Base-by-base conservation (phyloP, 2,329 filamentous ascomycete genomes). In the Laburnicola sp. region DNA sequence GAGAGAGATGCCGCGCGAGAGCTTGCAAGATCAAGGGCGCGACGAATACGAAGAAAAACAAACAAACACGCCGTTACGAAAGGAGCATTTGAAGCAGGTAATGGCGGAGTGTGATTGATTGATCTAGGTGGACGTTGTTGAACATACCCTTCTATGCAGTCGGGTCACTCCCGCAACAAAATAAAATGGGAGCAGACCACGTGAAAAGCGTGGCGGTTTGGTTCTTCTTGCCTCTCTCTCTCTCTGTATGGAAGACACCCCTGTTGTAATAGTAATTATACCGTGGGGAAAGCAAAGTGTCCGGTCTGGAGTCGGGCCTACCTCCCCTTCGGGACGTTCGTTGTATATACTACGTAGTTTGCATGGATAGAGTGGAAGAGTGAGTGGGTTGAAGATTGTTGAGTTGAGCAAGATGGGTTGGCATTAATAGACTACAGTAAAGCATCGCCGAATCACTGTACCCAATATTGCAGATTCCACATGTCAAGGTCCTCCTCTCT, bases 341-440 rank as follows among this genome's bases (percentile, higher is more conserved):
- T 34, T 44, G 41, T 44, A 44, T 44, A 44, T 34, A 44, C 35
- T 44, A n/a, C n/a, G n/a, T n/a, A n/a, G n/a, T n/a, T n/a, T n/a
- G n/a, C n/a, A n/a, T n/a, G n/a, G n/a, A n/a, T n/a, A n/a, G n/a
- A n/a, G n/a, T n/a, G n/a, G n/a, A n/a, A n/a, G n/a, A n/a, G n/a
- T n/a, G n/a, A n/a, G n/a, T n/a, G n/a, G n/a, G n/a, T n/a, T n/a
- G n/a, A n/a, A n/a, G n/a, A n/a, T n/a, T n/a, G n/a, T n/a, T n/a
- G n/a, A n/a, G n/a, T n/a, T n/a, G n/a, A n/a, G n/a, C n/a, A n/a
- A n/a, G n/a, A n/a, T n/a, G n/a, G n/a, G n/a, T n/a, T n/a, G n/a
- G n/a, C n/a, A n/a, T n/a, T n/a, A n/a, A n/a, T n/a, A n/a, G n/a
- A n/a, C n/a, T n/a, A n/a, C n/a, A n/a, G n/a, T n/a, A n/a, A n/a